These are phyloP conservation scores for Thamnidium elegans DNA, from an alignment of 192 early-diverging fungal species.

Conservation along the genomic window DNA sequence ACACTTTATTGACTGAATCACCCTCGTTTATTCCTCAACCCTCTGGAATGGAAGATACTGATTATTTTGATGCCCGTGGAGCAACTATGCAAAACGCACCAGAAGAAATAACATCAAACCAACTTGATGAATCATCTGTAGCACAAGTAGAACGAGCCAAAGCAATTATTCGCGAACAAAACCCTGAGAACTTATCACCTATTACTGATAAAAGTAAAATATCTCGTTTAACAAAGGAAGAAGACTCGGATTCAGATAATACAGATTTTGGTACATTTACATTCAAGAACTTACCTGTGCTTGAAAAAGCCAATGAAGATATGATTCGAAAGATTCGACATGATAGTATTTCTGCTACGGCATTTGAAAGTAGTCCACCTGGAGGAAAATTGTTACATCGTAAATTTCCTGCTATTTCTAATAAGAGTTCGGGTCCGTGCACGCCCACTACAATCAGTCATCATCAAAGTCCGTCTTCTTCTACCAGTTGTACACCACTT, in stretches of 20 bases:
- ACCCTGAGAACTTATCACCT: slow-evolving; percentile 14
- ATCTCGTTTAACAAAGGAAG: neutral
- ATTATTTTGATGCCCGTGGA: slow-evolving; percentile 92
- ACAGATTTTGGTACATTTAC: slow-evolving; percentile 88
- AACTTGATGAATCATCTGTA: slow-evolving; percentile 31
- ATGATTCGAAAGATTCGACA: slow-evolving; percentile 75
- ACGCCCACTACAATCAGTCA: neutral
- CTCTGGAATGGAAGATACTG: slow-evolving; percentile 77
- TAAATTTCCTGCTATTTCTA: neutral
- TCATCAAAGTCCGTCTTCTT: neutral
- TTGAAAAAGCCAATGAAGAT: slow-evolving; percentile 90
- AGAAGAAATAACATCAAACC: neutral
- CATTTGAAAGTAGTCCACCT: neutral
- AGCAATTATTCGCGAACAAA: slow-evolving; percentile 20
- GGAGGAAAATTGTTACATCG: neutral
- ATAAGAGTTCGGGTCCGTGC: neutral
- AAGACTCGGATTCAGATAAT: slow-evolving; percentile 13
- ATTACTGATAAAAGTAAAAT: neutral
- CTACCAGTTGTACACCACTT: slow-evolving; percentile 3
- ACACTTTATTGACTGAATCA: slow-evolving; percentile 48
- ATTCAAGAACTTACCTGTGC: slow-evolving; percentile 84
- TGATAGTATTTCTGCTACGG: slow-evolving; percentile 47
- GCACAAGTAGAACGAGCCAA: slow-evolving; percentile 39
- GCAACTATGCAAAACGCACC: slow-evolving; percentile 50
- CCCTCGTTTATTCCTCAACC: slow-evolving; percentile 84